These are phyloP conservation scores for Nemania serpens DNA, from an alignment of 2,329 filamentous ascomycete species.

Conservation along the genomic window DNA sequence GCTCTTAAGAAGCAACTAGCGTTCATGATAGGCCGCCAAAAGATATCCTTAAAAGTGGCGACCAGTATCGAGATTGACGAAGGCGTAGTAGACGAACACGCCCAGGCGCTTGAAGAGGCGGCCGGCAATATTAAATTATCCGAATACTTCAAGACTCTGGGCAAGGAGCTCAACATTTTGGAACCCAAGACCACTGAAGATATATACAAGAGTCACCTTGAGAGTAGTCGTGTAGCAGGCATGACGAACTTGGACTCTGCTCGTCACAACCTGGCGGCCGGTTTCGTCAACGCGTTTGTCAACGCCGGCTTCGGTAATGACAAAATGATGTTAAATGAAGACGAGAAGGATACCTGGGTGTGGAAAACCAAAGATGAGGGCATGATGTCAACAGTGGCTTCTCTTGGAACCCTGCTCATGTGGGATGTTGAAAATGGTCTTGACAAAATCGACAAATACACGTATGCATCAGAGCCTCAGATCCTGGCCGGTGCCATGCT, in stretches of 20 bases:
- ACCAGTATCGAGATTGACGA: slow-evolving; percentile 55
- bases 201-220: slow-evolving; percentile 98
- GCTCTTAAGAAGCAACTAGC: slow-evolving; percentile 91
- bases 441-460: slow-evolving; percentile 94
- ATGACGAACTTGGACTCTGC: slow-evolving; percentile 96
- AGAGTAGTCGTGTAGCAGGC: slow-evolving; percentile 89
- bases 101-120: slow-evolving; percentile 77
- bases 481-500: slow-evolving; percentile 92
- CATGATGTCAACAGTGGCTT: slow-evolving; percentile 95
- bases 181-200: slow-evolving; percentile 97
- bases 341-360: slow-evolving; percentile 90
- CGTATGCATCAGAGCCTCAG: slow-evolving; percentile 77
- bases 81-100: slow-evolving; percentile 69
- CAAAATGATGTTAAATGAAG: slow-evolving; percentile 95
- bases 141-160: slow-evolving; percentile 91
- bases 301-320: slow-evolving; percentile 95
- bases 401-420: slow-evolving; percentile 85
- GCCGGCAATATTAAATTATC: slow-evolving; percentile 86
- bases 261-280: slow-evolving; percentile 91
- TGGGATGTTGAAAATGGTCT: slow-evolving; percentile 94
- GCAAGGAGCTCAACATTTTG: slow-evolving; percentile 94
- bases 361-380: slow-evolving; percentile 99
- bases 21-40: slow-evolving; percentile 89
- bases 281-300: slow-evolving; percentile 95
- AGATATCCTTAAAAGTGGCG: slow-evolving; percentile 75